phyloP scores from a whole-genome alignment of 208 protist species.

The Kentomonas sorsogonicus region DNA sequence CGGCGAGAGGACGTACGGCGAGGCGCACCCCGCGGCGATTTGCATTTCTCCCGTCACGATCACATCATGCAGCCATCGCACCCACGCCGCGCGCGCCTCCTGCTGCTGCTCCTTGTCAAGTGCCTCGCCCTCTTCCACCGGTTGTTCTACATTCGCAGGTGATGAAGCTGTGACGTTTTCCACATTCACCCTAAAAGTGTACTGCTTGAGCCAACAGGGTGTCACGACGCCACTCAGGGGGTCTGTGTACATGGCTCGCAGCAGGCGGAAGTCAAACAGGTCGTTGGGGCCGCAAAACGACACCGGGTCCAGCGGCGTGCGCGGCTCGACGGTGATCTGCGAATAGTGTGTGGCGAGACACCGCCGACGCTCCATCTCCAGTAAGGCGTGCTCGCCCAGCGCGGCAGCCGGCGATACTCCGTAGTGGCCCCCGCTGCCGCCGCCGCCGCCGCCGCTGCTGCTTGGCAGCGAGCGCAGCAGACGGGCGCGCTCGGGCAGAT shows the following conservation, averaged over 20 bases:
- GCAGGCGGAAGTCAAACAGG: slow-evolving; percentile 24
- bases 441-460: slow-evolving; percentile 23
- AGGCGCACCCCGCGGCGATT: slow-evolving; percentile 29
- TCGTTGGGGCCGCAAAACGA: slow-evolving; percentile 11
- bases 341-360: slow-evolving; percentile 58
- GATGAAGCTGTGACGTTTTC: not conserved
- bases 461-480: slow-evolving; percentile 39
- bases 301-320: slow-evolving; percentile 43
- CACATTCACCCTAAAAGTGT: slow-evolving; percentile 17
- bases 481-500: slow-evolving; percentile 44
- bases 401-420: slow-evolving; percentile 14
- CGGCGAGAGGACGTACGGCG: slow-evolving; percentile 28
- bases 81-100: slow-evolving; percentile 6
- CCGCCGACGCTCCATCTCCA: slow-evolving; percentile 64
- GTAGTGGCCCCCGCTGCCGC: not conserved
- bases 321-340: slow-evolving; percentile 38
- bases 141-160: too few relatives aligned
- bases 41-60: slow-evolving; percentile 38
- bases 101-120: not conserved
- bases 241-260: slow-evolving; percentile 48
- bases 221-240: slow-evolving; percentile 43
- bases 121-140: not conserved
- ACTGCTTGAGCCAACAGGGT: slow-evolving; percentile 64
- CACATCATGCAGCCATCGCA: slow-evolving; percentile 34
- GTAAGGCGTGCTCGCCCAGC: slow-evolving; percentile 42